phyloP scores from a whole-genome alignment of 495 filamentous ascomycete species.

The Lepraria neglecta region DNA sequence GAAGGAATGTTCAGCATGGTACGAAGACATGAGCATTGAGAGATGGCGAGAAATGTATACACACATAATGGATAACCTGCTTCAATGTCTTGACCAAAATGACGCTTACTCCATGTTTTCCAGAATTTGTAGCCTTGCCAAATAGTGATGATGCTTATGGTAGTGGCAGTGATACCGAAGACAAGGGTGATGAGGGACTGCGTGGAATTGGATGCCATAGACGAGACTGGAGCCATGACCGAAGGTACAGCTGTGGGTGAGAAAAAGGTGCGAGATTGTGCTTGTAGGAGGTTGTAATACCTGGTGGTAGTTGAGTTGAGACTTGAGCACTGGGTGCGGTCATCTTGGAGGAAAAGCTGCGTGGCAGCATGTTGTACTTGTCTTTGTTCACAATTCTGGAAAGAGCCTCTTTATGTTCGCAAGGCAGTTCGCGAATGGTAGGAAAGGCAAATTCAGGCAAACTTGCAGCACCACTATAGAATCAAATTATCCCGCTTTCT shows the following conservation, averaged over 20 bases:
- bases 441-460: not conserved
- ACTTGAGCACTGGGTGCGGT: too few species aligned
- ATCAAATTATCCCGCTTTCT: too few species aligned
- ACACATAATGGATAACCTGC: not conserved
- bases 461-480: not conserved
- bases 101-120: conserved; percentile 9
- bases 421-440: not conserved
- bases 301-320: not conserved
- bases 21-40: too few species aligned
- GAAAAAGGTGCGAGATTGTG: too few species aligned
- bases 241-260: too few species aligned
- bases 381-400: not conserved
- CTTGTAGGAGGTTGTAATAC: too few species aligned
- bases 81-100: not conserved
- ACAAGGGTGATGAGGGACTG: conserved; percentile 9
- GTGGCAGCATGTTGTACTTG: not conserved
- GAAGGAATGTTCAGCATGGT: too few species aligned
- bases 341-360: not conserved
- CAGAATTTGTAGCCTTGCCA: conserved; percentile 18
- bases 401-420: too few species aligned
- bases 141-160: conserved; percentile 16
- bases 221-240: conserved; percentile 1
- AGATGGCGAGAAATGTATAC: too few species aligned
- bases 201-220: conserved; percentile 2
- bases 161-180: conserved; percentile 17